phyloP scores from a whole-genome alignment of 805 yeast genomes.

The Yarrowia sp. region DNA sequence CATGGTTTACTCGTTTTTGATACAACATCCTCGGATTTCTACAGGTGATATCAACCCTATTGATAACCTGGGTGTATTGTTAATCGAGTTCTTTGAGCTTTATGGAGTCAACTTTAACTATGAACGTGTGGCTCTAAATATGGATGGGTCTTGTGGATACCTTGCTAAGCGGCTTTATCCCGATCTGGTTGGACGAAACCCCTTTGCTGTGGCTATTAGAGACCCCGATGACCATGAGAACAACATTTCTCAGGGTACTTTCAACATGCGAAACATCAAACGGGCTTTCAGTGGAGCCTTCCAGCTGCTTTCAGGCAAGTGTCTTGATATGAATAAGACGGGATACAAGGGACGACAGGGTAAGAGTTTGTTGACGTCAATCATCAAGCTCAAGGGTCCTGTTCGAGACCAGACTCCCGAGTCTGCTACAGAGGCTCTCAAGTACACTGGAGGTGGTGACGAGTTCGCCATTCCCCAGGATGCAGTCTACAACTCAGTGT shows the following conservation, averaged over 20 bases:
- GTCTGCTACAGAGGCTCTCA: constrained; percentile 51
- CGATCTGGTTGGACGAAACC: constrained; percentile 50
- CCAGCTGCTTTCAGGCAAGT: constrained; percentile 68
- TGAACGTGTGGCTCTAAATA: constrained; percentile 70
- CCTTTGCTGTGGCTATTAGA: constrained; percentile 71
- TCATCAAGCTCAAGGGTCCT: constrained; percentile 70
- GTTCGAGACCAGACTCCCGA: constrained; percentile 49
- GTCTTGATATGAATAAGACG: constrained; percentile 68
- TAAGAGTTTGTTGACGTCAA: constrained; percentile 73
- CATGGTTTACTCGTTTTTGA: constrained; percentile 72
- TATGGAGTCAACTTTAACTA: constrained; percentile 89
- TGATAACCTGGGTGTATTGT: constrained; percentile 77
- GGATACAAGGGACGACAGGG: constrained; percentile 66
- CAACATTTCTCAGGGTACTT: constrained; percentile 82
- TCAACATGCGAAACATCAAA: constrained; percentile 72
- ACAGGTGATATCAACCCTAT: constrained; percentile 63
- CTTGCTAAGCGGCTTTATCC: constrained; percentile 56
- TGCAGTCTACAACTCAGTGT: background rate
- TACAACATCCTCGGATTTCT: constrained; percentile 72
- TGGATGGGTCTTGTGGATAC: constrained; percentile 58
- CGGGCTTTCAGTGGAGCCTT: constrained; percentile 88
- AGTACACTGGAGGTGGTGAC: constrained; percentile 6
- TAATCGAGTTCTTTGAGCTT: constrained; percentile 88
- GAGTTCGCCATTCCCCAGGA: constrained; percentile 16
- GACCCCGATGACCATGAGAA: constrained; percentile 86